These are phyloP conservation scores for Coemansia sp. DNA, from an alignment of 192 early-diverging fungal species.

Conservation along the genomic window DNA sequence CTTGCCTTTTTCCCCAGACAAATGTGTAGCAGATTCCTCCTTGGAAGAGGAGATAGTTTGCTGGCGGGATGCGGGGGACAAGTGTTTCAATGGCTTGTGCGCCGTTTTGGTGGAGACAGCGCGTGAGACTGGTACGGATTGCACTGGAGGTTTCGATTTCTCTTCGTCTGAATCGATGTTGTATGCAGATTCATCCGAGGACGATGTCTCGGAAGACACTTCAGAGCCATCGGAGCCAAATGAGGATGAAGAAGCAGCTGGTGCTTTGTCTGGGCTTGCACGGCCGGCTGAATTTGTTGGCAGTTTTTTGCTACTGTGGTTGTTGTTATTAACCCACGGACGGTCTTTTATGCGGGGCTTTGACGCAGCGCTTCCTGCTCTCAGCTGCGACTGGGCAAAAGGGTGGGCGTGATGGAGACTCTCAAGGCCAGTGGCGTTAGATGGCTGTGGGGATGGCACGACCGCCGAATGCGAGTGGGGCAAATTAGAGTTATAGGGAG, in stretches of 20 bases:
- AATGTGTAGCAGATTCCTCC: not conserved
- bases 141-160: not conserved
- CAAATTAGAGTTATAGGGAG: slow-evolving; percentile 40
- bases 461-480: slow-evolving; percentile 15
- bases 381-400: not conserved
- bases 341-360: slow-evolving; percentile 21
- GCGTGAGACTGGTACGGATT: slow-evolving; percentile 13
- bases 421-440: slow-evolving; percentile 1
- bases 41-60: not conserved
- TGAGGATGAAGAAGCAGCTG: slow-evolving; percentile 6
- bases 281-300: not conserved
- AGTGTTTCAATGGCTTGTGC: not conserved
- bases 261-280: not conserved
- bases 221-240: not conserved
- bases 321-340: slow-evolving; percentile 29
- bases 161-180: slow-evolving; percentile 24
- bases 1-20: not conserved
- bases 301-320: not conserved
- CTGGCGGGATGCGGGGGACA: not conserved
- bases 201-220: slow-evolving; percentile 11
- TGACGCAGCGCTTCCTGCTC: slow-evolving; percentile 3
- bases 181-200: slow-evolving; percentile 32
- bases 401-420: not conserved
- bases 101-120: not conserved
- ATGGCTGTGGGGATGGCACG: not conserved